Conservation (phyloP, 2,329 filamentous ascomycete genomes). For the Stylonectria norvegica region DNA sequence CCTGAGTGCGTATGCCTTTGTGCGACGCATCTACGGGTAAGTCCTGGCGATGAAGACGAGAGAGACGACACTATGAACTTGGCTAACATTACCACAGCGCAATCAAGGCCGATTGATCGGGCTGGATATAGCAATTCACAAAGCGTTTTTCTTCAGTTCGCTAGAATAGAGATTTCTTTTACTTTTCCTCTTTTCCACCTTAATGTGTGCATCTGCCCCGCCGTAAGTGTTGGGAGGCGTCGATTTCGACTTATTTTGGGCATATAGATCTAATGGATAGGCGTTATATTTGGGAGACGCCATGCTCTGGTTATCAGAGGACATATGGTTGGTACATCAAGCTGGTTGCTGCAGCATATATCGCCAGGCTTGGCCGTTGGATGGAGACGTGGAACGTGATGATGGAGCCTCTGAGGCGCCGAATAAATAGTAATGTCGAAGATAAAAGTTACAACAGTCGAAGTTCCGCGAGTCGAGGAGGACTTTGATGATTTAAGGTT, state of each 20-base stretch:
- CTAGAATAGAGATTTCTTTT: not conserved
- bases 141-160: not conserved
- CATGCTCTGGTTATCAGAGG: not conserved
- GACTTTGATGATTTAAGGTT: too few species aligned
- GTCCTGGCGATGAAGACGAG: slow-evolving; percentile 21
- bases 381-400: too few species aligned
- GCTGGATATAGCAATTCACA: not conserved
- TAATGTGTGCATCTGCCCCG: not conserved
- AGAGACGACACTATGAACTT: not conserved
- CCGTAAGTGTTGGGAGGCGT: slow-evolving; percentile 1
- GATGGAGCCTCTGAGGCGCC: too few species aligned
- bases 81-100: slow-evolving; percentile 34
- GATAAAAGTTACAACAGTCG: too few species aligned
- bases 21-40: slow-evolving; percentile 77
- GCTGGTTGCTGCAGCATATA: too few species aligned
- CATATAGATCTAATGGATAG: slow-evolving; percentile 1
- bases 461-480: too few species aligned
- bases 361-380: too few species aligned
- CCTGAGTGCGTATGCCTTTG: slow-evolving; percentile 77
- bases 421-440: too few species aligned
- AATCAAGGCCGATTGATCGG: slow-evolving; percentile 47
- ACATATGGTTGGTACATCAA: too few species aligned
- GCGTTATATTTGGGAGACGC: not conserved
- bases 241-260: too few species aligned
- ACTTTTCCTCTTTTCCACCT: not conserved